phyloP scores from a whole-genome alignment of 116 monocot species.

The Dioscorea cayenensis region DNA sequence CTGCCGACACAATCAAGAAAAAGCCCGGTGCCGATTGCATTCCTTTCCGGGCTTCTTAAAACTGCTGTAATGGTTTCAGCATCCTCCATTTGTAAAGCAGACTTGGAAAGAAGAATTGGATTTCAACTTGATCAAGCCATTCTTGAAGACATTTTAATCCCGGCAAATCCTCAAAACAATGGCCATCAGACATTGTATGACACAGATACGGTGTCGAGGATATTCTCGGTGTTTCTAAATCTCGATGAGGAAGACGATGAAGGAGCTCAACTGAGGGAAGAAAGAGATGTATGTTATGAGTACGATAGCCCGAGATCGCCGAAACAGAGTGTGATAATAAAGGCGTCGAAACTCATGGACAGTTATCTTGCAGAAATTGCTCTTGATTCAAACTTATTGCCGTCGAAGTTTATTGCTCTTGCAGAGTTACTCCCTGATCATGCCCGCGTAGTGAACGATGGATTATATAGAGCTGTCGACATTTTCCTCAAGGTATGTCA shows the following conservation, averaged over 20 bases:
- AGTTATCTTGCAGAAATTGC: slow-evolving; percentile 86
- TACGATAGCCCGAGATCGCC: slow-evolving; percentile 65
- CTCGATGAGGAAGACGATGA: slow-evolving; percentile 58
- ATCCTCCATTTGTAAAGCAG: slow-evolving; percentile 47
- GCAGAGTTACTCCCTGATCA: slow-evolving; percentile 85
- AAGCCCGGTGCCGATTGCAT: slow-evolving; percentile 60
- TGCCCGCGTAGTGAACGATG: slow-evolving; percentile 69
- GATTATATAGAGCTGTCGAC: slow-evolving; percentile 78
- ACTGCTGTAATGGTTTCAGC: slow-evolving; percentile 35
- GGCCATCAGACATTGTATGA: slow-evolving; percentile 59
- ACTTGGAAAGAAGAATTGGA: slow-evolving; percentile 74
- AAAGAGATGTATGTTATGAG: slow-evolving; percentile 38
- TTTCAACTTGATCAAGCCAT: slow-evolving; percentile 80
- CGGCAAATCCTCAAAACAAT: slow-evolving; percentile 16
- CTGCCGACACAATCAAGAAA: slow-evolving; percentile 65
- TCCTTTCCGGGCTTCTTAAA: slow-evolving; percentile 73
- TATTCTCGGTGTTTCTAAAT: slow-evolving; percentile 68
- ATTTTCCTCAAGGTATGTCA: slow-evolving; percentile 85
- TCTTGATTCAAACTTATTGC: slow-evolving; percentile 64
- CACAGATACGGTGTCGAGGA: slow-evolving; percentile 56
- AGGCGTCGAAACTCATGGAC: slow-evolving; percentile 78
- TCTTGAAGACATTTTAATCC: slow-evolving; percentile 78
- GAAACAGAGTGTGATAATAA: slow-evolving; percentile 48
- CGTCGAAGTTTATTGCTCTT: slow-evolving; percentile 70
- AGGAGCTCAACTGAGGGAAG: slow-evolving; percentile 20